Percentiles rank a stretch among this genome's conserved stretches.
phyloP scores from a whole-genome alignment of 148 eudicot genomes.

The Diospyros kaki region DNA sequence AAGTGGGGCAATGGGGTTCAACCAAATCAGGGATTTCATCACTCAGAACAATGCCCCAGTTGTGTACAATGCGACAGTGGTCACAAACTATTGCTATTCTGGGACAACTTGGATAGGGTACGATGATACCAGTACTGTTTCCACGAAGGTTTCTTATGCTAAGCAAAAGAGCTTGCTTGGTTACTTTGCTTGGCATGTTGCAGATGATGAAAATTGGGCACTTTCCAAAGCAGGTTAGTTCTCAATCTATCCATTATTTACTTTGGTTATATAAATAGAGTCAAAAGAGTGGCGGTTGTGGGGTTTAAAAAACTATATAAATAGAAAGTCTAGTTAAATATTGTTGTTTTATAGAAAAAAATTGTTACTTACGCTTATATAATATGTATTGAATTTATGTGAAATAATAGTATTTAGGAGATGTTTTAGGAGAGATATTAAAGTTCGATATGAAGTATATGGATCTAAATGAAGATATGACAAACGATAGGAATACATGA shows the following conservation, averaged over 20 bases:
- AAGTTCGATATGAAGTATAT: too few species aligned
- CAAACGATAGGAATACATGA: too few species aligned
- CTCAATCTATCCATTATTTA: not conserved
- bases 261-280: too few species aligned
- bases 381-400: too few species aligned
- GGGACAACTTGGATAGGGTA: conserved; percentile 62
- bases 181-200: conserved; percentile 56
- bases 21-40: conserved; percentile 23
- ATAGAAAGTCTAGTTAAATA: too few species aligned
- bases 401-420: too few species aligned
- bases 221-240: conserved; percentile 46
- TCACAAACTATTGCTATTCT: conserved; percentile 42
- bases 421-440: too few species aligned
- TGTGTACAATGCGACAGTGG: conserved; percentile 33
- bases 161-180: conserved; percentile 41
- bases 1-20: conserved; percentile 20
- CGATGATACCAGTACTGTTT: conserved; percentile 39
- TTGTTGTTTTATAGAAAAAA: too few species aligned
- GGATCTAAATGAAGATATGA: too few species aligned
- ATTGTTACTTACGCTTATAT: too few species aligned
- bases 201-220: conserved; percentile 39
- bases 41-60: conserved; percentile 17
- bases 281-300: too few species aligned
- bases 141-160: conserved; percentile 44
- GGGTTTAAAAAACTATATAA: too few species aligned